Conservation (phyloP, 495 filamentous ascomycete genomes). For the Hypoxylon lienhwacheense region DNA sequence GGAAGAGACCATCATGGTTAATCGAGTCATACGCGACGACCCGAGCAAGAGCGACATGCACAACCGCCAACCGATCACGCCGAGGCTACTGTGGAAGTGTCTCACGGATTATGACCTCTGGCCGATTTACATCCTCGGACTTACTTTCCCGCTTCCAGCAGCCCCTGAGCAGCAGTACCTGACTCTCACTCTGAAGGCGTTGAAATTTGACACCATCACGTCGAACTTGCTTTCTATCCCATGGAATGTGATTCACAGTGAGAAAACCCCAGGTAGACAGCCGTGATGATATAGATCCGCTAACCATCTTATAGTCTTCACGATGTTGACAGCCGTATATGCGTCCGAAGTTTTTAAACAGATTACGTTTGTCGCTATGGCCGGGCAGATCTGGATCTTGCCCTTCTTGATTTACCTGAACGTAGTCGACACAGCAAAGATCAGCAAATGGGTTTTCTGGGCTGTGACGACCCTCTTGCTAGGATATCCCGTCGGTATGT, state of each 20-base stretch:
- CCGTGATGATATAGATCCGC: conserved; percentile 2
- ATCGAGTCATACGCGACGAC: conserved; percentile 70
- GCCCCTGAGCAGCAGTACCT: conserved; percentile 62
- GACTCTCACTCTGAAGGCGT: conserved; percentile 61
- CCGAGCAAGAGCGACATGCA: conserved; percentile 66
- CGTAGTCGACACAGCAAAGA: conserved; percentile 44
- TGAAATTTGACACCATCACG: conserved; percentile 68
- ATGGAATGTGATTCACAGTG: conserved; percentile 40
- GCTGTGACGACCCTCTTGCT: conserved; percentile 60
- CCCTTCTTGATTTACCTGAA: conserved; percentile 58
- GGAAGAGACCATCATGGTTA: conserved; percentile 71
- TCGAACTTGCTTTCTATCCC: conserved; percentile 57
- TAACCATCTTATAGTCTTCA: conserved; percentile 35
- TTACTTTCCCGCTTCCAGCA: conserved; percentile 62
- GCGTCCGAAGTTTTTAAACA: conserved; percentile 51
- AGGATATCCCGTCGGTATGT: conserved; percentile 57
- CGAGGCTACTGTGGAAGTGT: conserved; percentile 59
- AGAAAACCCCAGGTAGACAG: not conserved
- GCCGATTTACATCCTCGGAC: conserved; percentile 68
- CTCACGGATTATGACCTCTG: conserved; percentile 75
- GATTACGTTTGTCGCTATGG: conserved; percentile 47
- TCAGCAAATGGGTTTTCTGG: conserved; percentile 57
- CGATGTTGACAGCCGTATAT: conserved; percentile 51
- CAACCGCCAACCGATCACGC: conserved; percentile 64
- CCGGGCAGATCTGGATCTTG: conserved; percentile 55